Percentiles rank a stretch among this genome's conserved stretches.
phyloP scores from a whole-genome alignment of 73 alveolate species.

The Durusdinium trenchii region DNA sequence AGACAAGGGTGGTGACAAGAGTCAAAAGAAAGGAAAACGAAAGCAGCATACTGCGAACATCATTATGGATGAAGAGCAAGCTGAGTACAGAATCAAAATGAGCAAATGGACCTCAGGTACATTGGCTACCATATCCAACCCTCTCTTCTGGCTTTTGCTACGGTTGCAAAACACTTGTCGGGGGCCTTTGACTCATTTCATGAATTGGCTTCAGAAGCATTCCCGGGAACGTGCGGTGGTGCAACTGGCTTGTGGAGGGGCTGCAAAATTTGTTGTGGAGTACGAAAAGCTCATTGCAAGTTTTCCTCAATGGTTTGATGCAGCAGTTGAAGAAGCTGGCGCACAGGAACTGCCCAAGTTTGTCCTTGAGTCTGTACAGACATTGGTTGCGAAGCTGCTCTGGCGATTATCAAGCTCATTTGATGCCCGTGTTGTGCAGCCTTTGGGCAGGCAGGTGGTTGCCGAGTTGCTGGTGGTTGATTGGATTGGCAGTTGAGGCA shows the following conservation, averaged over 20 bases:
- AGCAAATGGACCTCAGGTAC: neutral
- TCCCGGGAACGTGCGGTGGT: neutral
- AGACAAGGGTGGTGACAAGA: neutral
- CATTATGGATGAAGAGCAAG: neutral
- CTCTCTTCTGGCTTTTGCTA: neutral
- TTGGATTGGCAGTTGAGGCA: too few species aligned
- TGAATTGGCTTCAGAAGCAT: neutral
- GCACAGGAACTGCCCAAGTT: neutral
- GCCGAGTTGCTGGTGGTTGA: too few species aligned
- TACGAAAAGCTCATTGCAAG: neutral
- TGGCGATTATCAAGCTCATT: neutral
- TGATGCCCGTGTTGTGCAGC: neutral
- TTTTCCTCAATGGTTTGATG: neutral
- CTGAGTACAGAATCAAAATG: neutral
- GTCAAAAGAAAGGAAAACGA: neutral
- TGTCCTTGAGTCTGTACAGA: neutral
- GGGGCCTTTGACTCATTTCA: conserved; percentile 11
- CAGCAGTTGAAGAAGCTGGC: neutral
- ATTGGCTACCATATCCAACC: neutral
- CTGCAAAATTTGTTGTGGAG: neutral
- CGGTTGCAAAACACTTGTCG: neutral
- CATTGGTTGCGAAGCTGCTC: neutral
- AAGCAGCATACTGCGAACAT: neutral
- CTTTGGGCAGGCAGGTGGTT: neutral
- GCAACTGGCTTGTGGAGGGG: neutral